phyloP scores from a whole-genome alignment of 345 rosid species.

The Heritiera littoralis region DNA sequence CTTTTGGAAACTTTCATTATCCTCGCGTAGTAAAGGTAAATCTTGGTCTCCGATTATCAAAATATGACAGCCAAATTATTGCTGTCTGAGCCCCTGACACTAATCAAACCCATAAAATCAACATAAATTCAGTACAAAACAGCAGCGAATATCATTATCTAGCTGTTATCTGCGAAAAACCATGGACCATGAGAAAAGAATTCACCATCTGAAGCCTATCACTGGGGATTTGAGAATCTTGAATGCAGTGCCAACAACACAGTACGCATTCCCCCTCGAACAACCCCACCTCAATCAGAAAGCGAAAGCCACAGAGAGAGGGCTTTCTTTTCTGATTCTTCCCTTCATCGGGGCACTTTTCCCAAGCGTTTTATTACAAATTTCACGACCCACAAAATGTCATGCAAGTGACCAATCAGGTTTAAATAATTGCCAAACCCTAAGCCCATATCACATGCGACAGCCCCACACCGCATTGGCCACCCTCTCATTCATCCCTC shows the following conservation, averaged over 20 bases:
- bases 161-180: neutral
- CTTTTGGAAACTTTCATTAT: neutral
- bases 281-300: neutral
- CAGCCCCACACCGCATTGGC: slow-evolving; percentile 16
- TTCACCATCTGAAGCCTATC: neutral
- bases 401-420: slow-evolving; percentile 33
- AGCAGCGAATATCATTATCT: neutral
- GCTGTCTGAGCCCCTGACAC: neutral
- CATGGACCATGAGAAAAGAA: neutral
- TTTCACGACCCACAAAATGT: neutral
- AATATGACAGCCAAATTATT: slow-evolving; percentile 4
- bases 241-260: neutral
- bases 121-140: slow-evolving; percentile 2
- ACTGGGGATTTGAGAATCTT: slow-evolving; percentile 11
- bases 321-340: neutral
- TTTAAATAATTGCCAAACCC: slow-evolving; percentile 13
- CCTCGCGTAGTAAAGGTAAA: neutral
- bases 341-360: neutral
- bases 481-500: neutral
- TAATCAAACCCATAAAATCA: neutral
- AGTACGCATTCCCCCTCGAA: neutral
- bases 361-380: neutral
- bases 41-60: neutral
- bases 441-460: neutral
- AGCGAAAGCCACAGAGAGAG: too few relatives aligned